These are phyloP conservation scores for Phytopythium helicoides DNA, from an alignment of 352 stramenopile genomes.

Conservation along the genomic window DNA sequence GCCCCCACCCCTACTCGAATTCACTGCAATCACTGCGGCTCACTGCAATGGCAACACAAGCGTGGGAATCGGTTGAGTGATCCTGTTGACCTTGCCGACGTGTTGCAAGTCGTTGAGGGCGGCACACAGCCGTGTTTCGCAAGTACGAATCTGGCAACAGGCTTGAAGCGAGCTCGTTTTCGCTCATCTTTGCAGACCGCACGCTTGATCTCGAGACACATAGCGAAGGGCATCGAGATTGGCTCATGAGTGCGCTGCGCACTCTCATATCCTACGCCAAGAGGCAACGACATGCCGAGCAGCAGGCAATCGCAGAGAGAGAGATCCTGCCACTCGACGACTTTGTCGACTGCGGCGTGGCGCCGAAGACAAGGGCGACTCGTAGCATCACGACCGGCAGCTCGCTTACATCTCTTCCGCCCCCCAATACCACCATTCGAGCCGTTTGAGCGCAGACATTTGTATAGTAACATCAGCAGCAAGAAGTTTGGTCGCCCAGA, in stretches of 20 bases:
- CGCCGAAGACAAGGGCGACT: constrained; percentile 3
- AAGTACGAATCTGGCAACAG: constrained; percentile 53
- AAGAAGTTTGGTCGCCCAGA: too few species aligned
- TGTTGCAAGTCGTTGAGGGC: constrained; percentile 68
- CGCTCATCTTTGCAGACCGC: constrained; percentile 68
- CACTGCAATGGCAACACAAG: constrained; percentile 87
- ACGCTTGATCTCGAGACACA: constrained; percentile 82
- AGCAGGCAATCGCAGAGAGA: constrained; percentile 73
- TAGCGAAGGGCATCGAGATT: constrained; percentile 74
- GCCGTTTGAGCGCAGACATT: constrained; percentile 24
- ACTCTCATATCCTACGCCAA: constrained; percentile 73
- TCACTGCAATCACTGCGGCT: constrained; percentile 79
- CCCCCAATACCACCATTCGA: constrained; percentile 27
- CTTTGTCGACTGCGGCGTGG: constrained; percentile 8
- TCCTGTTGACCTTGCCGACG: constrained; percentile 68
- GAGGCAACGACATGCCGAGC: constrained; percentile 68
- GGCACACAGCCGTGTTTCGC: constrained; percentile 71
- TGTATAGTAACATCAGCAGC: constrained; percentile 9
- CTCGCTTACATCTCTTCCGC: constrained; percentile 5
- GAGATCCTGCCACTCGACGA: constrained; percentile 42
- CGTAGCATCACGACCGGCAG: constrained; percentile 2
- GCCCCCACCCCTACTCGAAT: constrained; percentile 66
- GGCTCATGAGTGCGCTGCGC: constrained; percentile 72
- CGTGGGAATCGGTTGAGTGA: constrained; percentile 57
- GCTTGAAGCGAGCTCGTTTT: constrained; percentile 65